Evolutionary conservation across 2,329 filamentous ascomycete genomes (phyloP), one percentile per base, ranked within the genome.

Genomic region (Pseudogymnoascus sp.): DNA sequence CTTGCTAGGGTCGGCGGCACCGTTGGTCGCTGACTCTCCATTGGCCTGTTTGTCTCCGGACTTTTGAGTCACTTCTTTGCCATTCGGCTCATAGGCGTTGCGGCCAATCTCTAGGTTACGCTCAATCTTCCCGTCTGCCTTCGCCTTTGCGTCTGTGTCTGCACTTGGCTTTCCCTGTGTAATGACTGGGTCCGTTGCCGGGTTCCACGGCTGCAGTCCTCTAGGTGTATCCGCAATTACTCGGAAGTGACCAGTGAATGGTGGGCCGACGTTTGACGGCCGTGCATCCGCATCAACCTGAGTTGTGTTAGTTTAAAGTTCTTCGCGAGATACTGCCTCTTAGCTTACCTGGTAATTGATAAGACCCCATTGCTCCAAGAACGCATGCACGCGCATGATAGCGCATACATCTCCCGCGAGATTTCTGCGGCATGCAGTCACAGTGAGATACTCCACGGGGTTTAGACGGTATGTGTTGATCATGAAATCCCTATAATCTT

Each of bases 401-500:
- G 95, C 93, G 78, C 95, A 99, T 33, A 99, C 95, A 76, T 99
- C 95, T 67, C 95, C 95, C 21, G 95, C 95, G 72, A 99, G 78
- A 75, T 99, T 99, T 68, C 95, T 86, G 67, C 95, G 85, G 74
- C 95, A 99, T 60, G 95, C 95, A 9, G 95, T 99, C 62, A 99
- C 93, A 4, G 95, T 99, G 62, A 99, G 82, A 72, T 99, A 99
- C 75, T 99, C 95, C 61, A 92, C 84, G 4, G 95, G 95, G 73
- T 97, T 99, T 63, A 99, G 80, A 38, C 95, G 88, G 77, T 99
- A 99, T 12, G 95, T 97, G 79, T 99, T 99, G 79, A 99, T 92
- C 95, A 99, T 99, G 74, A 99, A 99, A 73, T 99, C 95, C 69
- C 95, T 88, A 77, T 99, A 99, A 74, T 99, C 95, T 77, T 97